A percentile compares a stretch with the other conserved stretches of the same genome.
Evolutionary conservation across 352 stramenopile genomes (phyloP).

Genomic region (Globisporangium echinulatum): DNA sequence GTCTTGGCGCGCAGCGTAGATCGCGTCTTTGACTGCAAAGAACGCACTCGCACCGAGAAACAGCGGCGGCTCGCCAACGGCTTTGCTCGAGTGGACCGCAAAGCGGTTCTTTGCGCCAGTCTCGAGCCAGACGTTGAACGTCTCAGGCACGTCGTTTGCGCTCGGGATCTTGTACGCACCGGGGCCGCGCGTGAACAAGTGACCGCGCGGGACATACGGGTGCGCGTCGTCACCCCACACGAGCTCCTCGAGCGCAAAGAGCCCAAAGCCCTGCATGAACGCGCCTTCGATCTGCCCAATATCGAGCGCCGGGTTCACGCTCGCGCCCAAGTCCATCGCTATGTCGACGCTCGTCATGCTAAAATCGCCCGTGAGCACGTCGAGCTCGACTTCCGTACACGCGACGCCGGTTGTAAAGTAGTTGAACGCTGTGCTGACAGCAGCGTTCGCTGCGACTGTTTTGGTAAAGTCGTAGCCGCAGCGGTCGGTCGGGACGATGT

Average conservation of each 20-base stretch:
- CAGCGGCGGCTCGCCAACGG: conserved; percentile 94
- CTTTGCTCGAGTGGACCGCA: conserved; percentile 94
- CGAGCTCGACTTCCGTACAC: conserved; percentile 91
- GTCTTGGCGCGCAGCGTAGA: conserved; percentile 78
- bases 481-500: conserved; percentile 86
- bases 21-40: conserved; percentile 95
- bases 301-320: conserved; percentile 96
- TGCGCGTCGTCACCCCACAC: conserved; percentile 93
- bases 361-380: conserved; percentile 94
- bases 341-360: conserved; percentile 80
- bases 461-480: conserved; percentile 93
- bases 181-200: conserved; percentile 91
- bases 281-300: conserved; percentile 97
- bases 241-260: conserved; percentile 92
- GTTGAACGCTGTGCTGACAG: conserved; percentile 89
- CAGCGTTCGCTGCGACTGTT: conserved; percentile 85
- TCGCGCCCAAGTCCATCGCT: conserved; percentile 90
- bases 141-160: conserved; percentile 93
- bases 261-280: conserved; percentile 95
- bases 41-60: conserved; percentile 93
- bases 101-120: conserved; percentile 92
- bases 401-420: conserved; percentile 96
- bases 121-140: conserved; percentile 94
- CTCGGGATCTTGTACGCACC: conserved; percentile 97
- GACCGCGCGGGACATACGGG: conserved; percentile 89